These are phyloP conservation scores for Aspergillus piperis DNA, from an alignment of 2,329 filamentous ascomycete species.

Conservation along the genomic window DNA sequence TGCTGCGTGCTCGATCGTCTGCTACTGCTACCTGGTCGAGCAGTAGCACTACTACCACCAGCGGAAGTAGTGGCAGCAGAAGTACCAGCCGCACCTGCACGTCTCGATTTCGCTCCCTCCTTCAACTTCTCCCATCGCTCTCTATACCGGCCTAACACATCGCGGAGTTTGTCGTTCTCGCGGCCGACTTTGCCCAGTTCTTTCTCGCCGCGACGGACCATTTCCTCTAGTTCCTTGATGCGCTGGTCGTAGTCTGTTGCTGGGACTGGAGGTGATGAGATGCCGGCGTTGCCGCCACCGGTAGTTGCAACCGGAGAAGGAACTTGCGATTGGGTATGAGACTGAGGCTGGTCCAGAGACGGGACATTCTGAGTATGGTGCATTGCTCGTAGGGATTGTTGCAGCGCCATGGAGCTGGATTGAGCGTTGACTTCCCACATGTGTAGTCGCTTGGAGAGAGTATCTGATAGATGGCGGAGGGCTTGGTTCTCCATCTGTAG, in stretches of 20 bases:
- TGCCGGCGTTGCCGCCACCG: conserved; percentile 1
- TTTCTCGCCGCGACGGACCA: conserved; percentile 58
- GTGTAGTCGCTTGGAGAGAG: conserved; percentile 81
- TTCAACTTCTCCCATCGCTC: conserved; percentile 71
- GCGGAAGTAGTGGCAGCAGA: too few relatives aligned
- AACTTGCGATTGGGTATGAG: conserved; percentile 33
- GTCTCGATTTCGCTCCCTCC: conserved; percentile 57
- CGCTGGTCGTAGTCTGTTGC: conserved; percentile 50
- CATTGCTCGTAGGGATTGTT: conserved; percentile 69
- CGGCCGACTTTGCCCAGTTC: conserved; percentile 65
- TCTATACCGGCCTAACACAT: conserved; percentile 58
- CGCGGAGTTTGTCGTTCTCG: conserved; percentile 62
- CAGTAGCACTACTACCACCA: too few relatives aligned
- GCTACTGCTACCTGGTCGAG: too few relatives aligned
- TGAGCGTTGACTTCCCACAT: conserved; percentile 93
- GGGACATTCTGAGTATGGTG: conserved; percentile 39
- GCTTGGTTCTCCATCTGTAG: conserved; percentile 84
- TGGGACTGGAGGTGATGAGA: conserved; percentile 19
- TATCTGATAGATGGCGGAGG: conserved; percentile 81
- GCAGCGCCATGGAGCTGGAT: conserved; percentile 79
- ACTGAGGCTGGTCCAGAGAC: conserved; percentile 29
- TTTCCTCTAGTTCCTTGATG: conserved; percentile 68
- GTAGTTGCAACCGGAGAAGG: conserved; percentile 25
- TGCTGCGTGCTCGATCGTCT: neutral
- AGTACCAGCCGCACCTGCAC: conserved; percentile 3